Evolutionary conservation across 2,329 filamentous ascomycete species (phyloP), one percentile per base, ranked within the genome.

Genomic region (Epichloe glyceriae): DNA sequence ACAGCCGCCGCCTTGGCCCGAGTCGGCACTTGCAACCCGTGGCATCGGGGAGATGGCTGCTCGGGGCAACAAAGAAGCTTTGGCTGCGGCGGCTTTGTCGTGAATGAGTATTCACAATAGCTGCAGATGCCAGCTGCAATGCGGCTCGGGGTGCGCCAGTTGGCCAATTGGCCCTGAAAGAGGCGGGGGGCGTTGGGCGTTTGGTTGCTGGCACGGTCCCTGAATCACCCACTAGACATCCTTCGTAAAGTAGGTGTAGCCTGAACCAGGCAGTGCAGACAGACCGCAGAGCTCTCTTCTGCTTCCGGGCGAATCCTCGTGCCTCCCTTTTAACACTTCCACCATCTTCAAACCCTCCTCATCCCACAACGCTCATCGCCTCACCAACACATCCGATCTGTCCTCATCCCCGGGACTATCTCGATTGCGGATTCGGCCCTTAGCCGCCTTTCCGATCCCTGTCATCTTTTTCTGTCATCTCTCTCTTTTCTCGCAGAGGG

Each of bases 401-500:
- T 52, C 53, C 55, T 51, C 58, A 62, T 58, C 58, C 56, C 60
- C 61, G 59, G 58, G 57, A 57, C 54, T 58, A 56, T 60, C 56
- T 61, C 54, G 58, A 60, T 57, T 41, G 56, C 51, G 55, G 58
- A 61, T 60, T 58, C 64, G 61, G 56, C 60, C 57, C 52, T 55
- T 51, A 55, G 54, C 55, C 53, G 58, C 52, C 49, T 42, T 42
- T 46, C 40, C 44, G 30, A 20, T 34, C 34, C 26, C 34, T 30
- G 60, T 58, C 60, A 52, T 56, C 60, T 58, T 57, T 56, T 60
- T 56, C 19, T 30, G 26, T 35, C 55, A 55, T 60, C 58, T 55
- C 55, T 58, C 63, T 58, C 62, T 61, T 60, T 57, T 61, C 52
- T 55, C 57, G 63, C 64, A 65, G 66, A 67, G 64, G 65, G 51